Base-by-base conservation (phyloP, 805 yeast species). In the Candida railenensis region DNA sequence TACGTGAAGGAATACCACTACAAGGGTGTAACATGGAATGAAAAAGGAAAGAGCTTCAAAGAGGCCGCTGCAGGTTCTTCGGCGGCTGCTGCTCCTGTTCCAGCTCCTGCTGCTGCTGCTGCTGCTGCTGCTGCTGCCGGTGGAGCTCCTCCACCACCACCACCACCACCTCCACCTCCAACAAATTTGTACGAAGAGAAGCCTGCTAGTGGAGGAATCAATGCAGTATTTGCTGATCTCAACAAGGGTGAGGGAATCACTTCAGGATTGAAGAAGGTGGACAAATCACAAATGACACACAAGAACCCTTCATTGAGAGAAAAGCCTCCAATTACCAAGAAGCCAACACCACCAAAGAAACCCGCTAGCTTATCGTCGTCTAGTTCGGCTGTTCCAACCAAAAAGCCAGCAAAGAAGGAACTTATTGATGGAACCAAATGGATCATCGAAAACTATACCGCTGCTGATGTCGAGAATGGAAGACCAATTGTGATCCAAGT, bases 201-300 rank as follows among this genome's bases (percentile, higher is more conserved):
- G 4, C 21, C 39, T 15, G 30, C 52, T 1, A 62, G 50, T 45
- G 69, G 67, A 38, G 94, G 96, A 37, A 80, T 92, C 72, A 77
- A 75, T 54, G 98, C 98, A 1, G 96, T 94, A 12, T 94, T 94
- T 65, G 84, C 88, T n/a, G 95, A 87, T 54, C 74, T 94, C 53
- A 90, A 85, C 69, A 78, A 85, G 70, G 99, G 99, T 49, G 87
- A 83, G 54, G 71, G 69, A 40, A 85, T 94, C 58, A 91, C 98
- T 1, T 74, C 90, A 32, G 88, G 90, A 12, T 80, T 94, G 54
- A 89, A 86, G 63, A 92, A 92, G 64, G 97, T 92, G 34, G 97
- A 91, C 55, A 89, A 83, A 71, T 85, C 95, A 7, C 88, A 90
- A 67, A 89, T 88, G 90, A 89, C 97, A 19, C 96, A 89, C 67